Conservation (phyloP, 305 asterid genomes). For the Fraxinus greggii region DNA sequence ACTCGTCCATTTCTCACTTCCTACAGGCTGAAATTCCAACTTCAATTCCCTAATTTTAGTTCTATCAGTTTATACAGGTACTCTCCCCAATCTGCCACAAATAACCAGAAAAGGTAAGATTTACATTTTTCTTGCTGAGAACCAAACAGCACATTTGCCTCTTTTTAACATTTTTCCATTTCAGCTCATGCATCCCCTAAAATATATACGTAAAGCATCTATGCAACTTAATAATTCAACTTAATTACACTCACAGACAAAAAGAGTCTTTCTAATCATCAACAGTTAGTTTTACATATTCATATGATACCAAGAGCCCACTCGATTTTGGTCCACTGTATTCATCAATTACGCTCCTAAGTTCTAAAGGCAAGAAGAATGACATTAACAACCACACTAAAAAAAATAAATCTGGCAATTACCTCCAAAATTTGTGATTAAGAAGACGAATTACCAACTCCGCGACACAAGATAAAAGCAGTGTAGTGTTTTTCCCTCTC, state of each 20-base stretch:
- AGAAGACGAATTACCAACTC: not conserved
- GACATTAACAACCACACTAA: not conserved
- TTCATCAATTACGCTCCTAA: not conserved
- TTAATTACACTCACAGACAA: not conserved
- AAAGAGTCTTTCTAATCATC: not conserved
- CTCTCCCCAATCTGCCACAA: not conserved
- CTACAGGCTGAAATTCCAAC: not conserved
- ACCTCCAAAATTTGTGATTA: not conserved
- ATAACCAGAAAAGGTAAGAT: not conserved
- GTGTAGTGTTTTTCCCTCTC: not conserved
- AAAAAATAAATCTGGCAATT: not conserved
- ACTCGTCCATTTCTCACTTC: constrained; percentile 35
- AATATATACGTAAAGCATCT: not conserved
- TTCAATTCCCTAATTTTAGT: not conserved
- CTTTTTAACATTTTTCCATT: not conserved
- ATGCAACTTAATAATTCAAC: not conserved
- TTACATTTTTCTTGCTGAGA: not conserved
- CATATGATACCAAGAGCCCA: not conserved
- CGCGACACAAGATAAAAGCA: not conserved
- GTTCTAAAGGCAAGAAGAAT: not conserved
- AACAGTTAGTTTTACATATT: not conserved
- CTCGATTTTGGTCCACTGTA: not conserved
- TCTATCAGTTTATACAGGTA: not conserved
- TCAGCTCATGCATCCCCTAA: not conserved
- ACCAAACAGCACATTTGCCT: not conserved